Base-by-base conservation (phyloP, 441 rosid genomes). In the Adansonia grandidieri region DNA sequence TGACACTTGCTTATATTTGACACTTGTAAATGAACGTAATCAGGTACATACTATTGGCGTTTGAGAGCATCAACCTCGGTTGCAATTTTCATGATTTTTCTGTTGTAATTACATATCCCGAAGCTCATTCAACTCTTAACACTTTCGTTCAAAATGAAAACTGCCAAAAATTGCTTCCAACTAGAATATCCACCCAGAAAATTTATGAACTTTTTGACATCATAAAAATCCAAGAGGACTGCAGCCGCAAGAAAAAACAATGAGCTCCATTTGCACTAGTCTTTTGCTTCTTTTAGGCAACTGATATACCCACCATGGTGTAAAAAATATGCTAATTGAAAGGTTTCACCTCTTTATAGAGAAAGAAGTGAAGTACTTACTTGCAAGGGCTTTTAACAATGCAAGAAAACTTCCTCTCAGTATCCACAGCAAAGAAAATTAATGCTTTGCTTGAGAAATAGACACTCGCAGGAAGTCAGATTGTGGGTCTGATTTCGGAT, bases 151-250 rank as follows among this genome's bases (percentile, higher is more conserved):
- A 60, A 37, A 40, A 48, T 45, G 62, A 60, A 63, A 78, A 19
- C 63, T 70, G 68, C 69, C 48, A 67, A 62, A 61, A 71, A 45
- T 20, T 44, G 13, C 14, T 53, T 28, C 63, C 73, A 4, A 69
- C 84, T 85, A 95, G 77, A 90, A 79, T 4, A 4, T 78, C 95
- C 85, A 67, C 92, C 87, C 96, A 95, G 37, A 32, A 32, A 90
- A 32, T 86, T 80, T 92, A 95, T 83, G 89, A 93, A 88, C 86
- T 85, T 95, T 90, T 92, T 91, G 78, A 92, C 84, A 6, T 93
- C 95, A 28, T 93, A 95, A 79, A 95, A 79, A 73, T 92, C 98
- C 89, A 95, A 87, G 44, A 93, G 0, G 47, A 5, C 9, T 44
- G 47, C 0, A 32, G 37, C 37, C 37, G 37, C 37, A 32, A 32